Evolutionary conservation across 805 yeast genomes (phyloP).

Genomic region (Sugiyamaella floridensis): DNA sequence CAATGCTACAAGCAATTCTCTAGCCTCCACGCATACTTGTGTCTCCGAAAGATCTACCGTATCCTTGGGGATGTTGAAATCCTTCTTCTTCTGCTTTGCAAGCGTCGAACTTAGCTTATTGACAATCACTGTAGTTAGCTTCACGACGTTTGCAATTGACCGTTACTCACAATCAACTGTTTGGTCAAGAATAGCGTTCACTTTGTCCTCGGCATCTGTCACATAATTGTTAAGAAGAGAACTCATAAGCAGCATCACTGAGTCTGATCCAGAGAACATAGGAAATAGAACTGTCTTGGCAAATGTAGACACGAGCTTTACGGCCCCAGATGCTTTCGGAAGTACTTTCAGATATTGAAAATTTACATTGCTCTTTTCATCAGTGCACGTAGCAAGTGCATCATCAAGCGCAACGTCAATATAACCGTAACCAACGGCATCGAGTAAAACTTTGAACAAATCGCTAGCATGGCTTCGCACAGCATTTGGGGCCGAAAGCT

Average conservation of each 20-base stretch:
- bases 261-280: conserved; percentile 54
- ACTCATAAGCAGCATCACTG: conserved; percentile 51
- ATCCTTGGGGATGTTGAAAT: conserved; percentile 44
- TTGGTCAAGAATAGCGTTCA: conserved; percentile 58
- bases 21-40: conserved; percentile 57
- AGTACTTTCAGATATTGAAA: conserved; percentile 46
- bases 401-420: conserved; percentile 71
- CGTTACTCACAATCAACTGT: conserved; percentile 35
- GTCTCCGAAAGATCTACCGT: conserved; percentile 42
- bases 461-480: conserved; percentile 58
- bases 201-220: conserved; percentile 53
- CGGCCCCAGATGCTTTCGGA: conserved; percentile 49
- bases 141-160: too few species aligned
- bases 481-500: conserved; percentile 49
- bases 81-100: conserved; percentile 67
- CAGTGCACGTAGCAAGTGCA: conserved; percentile 37
- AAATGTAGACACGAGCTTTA: conserved; percentile 61
- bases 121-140: conserved; percentile 32
- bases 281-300: conserved; percentile 73
- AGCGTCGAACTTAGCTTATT: conserved; percentile 45
- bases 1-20: conserved; percentile 43
- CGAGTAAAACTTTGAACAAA: conserved; percentile 57
- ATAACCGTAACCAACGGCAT: conserved; percentile 66
- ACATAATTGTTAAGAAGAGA: conserved; percentile 56
- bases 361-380: conserved; percentile 31